Base-by-base conservation (phyloP, 768 basidiomycete genomes). In the Cubamyces sp. region DNA sequence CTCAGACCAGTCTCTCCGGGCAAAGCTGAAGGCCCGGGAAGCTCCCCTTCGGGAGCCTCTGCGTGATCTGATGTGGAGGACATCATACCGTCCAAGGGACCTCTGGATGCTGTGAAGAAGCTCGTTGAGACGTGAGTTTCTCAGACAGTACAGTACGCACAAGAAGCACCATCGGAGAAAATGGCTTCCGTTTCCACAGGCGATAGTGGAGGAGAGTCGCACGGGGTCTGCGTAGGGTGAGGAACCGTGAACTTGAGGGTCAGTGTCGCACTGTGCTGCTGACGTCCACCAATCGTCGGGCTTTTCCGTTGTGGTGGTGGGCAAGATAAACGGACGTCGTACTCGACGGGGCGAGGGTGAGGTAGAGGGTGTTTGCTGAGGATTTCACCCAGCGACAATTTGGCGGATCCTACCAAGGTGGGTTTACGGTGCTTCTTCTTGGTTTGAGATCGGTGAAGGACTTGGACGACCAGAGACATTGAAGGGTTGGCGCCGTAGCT, bases 401-500 rank as follows among this genome's bases (percentile, higher is more conserved):
- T 73, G 0, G 81, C 77, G 0, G 75, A 79, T 0, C 84, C 89
- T 0, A 90, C 81, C 3, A 88, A 75, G 41, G 74, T 79, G 1
- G 80, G 79, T 68, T 80, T 85, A 67, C 83, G 85, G 25, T 75
- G 71, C 70, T 86, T 88, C 72, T 86, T 82, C 77, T 88, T 91
- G 69, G 81, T 85, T 46, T 78, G 77, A 0, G 88, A 79, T 19
- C 77, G 79, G 55, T 86, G 78, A 74, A 84, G 88, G 0, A 91
- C 73, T 26, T 81, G 77, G 41, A 91, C 77, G 15, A 83, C 81
- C 39, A 89, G 64, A 21, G 67, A 69, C 0, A 86, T 84, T 25
- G 71, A 68, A 1, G 62, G 52, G 21, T 76, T 69, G 0, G 72
- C 78, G 15, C 81, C 75, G 21, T 74, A 71, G 40, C 87, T 88